Conservation (phyloP, 768 basidiomycete species). For the Boletus subparvulus region DNA sequence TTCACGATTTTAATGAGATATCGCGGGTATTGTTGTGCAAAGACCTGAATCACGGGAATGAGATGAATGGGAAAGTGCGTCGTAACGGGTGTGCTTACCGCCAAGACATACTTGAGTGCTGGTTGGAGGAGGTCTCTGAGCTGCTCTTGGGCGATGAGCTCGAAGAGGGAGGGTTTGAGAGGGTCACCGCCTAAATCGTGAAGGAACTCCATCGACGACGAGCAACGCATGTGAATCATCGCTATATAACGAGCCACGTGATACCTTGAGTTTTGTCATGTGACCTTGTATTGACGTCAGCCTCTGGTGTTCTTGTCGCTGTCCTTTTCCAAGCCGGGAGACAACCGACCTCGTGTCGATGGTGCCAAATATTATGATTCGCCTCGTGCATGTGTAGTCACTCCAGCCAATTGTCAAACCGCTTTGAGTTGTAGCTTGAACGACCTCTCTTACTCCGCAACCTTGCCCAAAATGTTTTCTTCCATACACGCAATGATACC, state of each 20-base stretch:
- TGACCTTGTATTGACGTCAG: slow-evolving; percentile 7
- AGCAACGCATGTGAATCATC: too few relatives aligned
- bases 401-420: not conserved
- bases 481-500: slow-evolving; percentile 61
- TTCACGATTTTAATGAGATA: slow-evolving; percentile 91
- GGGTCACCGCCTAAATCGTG: slow-evolving; percentile 73
- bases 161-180: slow-evolving; percentile 81
- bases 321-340: too few relatives aligned
- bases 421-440: not conserved
- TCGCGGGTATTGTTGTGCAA: slow-evolving; percentile 92
- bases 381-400: not conserved
- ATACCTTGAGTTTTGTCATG: slow-evolving; percentile 27
- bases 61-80: not conserved
- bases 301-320: too few relatives aligned
- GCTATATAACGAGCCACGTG: slow-evolving; percentile 16
- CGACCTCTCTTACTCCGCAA: slow-evolving; percentile 13
- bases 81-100: slow-evolving; percentile 49
- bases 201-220: slow-evolving; percentile 72
- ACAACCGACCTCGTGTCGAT: not conserved
- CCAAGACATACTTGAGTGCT: slow-evolving; percentile 89
- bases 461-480: slow-evolving; percentile 54
- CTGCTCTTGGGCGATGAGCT: slow-evolving; percentile 92
- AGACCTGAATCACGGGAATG: slow-evolving; percentile 56
- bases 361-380: not conserved
- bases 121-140: slow-evolving; percentile 90